phyloP scores from a whole-genome alignment of 441 rosid species.

The Capsella rubella region DNA sequence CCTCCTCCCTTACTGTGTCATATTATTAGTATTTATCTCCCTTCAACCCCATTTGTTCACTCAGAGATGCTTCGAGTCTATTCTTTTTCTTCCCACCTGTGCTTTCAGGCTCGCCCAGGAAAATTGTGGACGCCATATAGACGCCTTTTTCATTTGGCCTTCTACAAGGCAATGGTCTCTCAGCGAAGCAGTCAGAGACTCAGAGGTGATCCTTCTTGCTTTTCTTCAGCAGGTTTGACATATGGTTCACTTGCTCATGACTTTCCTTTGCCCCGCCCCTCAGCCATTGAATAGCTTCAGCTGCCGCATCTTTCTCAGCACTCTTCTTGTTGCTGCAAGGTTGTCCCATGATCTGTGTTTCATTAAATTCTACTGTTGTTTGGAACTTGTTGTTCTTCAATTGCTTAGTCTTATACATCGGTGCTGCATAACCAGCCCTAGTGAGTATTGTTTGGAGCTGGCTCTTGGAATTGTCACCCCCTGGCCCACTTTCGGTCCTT shows the following conservation, averaged over 20 bases:
- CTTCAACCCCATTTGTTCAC: slow-evolving; percentile 4
- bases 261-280: slow-evolving; percentile 64
- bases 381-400: slow-evolving; percentile 73
- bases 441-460: slow-evolving; percentile 91
- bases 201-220: slow-evolving; percentile 72
- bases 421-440: slow-evolving; percentile 79
- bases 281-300: slow-evolving; percentile 88
- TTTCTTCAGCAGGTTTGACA: slow-evolving; percentile 80
- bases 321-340: slow-evolving; percentile 89
- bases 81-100: slow-evolving; percentile 14
- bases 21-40: slow-evolving; percentile 1
- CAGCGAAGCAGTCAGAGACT: slow-evolving; percentile 42
- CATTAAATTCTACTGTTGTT: slow-evolving; percentile 77
- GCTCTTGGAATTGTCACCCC: slow-evolving; percentile 92
- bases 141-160: neutral
- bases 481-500: slow-evolving; percentile 81
- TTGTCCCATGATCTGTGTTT: slow-evolving; percentile 76
- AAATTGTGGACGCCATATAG: neutral
- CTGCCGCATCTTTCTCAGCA: slow-evolving; percentile 98
- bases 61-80: slow-evolving; percentile 11
- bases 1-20: slow-evolving; percentile 25
- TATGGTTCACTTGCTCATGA: slow-evolving; percentile 59
- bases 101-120: slow-evolving; percentile 10
- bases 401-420: slow-evolving; percentile 80
- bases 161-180: slow-evolving; percentile 32